A percentile compares a stretch with the other conserved stretches of the same genome.
These are phyloP conservation scores for Saturnispora mendoncae DNA, from an alignment of 805 yeast genomes.

Conservation along the genomic window DNA sequence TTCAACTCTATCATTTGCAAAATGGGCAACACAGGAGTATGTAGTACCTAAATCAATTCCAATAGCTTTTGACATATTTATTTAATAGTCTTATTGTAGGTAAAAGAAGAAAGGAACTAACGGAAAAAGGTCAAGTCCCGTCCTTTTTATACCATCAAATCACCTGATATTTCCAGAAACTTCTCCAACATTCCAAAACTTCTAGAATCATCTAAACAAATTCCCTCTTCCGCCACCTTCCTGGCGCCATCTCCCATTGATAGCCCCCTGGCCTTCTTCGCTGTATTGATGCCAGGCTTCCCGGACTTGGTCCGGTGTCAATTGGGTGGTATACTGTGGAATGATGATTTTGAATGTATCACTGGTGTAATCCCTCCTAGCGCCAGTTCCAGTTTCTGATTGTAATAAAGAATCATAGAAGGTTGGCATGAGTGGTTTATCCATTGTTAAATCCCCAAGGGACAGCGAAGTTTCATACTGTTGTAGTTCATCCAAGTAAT, in stretches of 20 bases:
- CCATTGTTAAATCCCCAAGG: slow-evolving; percentile 25
- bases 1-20: slow-evolving; percentile 84
- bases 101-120: background rate
- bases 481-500: slow-evolving; percentile 33
- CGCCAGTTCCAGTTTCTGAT: slow-evolving; percentile 5
- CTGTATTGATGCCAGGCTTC: slow-evolving; percentile 82
- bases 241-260: slow-evolving; percentile 54
- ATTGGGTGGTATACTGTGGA: slow-evolving; percentile 40
- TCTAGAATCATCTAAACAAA: slow-evolving; percentile 52
- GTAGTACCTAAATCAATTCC: slow-evolving; percentile 84
- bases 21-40: slow-evolving; percentile 92
- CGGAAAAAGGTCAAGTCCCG: background rate
- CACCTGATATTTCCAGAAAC: background rate
- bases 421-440: slow-evolving; percentile 23
- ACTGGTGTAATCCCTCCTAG: slow-evolving; percentile 12
- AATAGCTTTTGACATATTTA: slow-evolving; percentile 34
- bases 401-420: slow-evolving; percentile 11
- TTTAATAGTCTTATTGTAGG: background rate
- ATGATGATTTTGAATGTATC: slow-evolving; percentile 17
- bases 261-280: slow-evolving; percentile 54
- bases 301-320: slow-evolving; percentile 74
- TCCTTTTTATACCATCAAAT: background rate
- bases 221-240: slow-evolving; percentile 68
- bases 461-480: slow-evolving; percentile 26
- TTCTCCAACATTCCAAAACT: background rate